Evolutionary conservation across 2,329 filamentous ascomycete species (phyloP), one percentile per base, ranked within the genome.

Genomic region (Epicoccum nigrum): DNA sequence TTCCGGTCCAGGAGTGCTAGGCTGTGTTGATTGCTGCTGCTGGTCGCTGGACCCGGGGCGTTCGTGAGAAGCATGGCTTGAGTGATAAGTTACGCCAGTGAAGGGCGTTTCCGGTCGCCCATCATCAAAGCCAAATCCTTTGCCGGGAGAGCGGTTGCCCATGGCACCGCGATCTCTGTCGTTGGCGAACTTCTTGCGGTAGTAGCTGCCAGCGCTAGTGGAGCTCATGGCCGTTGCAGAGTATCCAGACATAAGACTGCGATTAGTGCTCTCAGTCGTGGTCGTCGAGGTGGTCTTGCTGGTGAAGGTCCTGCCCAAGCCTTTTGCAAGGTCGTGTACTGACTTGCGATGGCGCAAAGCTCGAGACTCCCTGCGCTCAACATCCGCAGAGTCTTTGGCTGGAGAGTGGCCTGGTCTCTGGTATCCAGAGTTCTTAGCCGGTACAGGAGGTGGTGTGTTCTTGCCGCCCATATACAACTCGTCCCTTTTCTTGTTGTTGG

Each of bases 171-270:
- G 83, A 13, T 87, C 81, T 55, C 86, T 62, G 33, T 74, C 73
- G 28, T 66, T 73, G 65, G 80, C 69, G 73, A 77, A 69, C 59
- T 87, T 88, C 66, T 89, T 89, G 55, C 92, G 85, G 23, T 92
- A 92, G 58, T 95, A 85, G 74, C 93, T 97, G 45, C 92, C 94
- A 13, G 94, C 94, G 74, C 94, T 97, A 13, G 94, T 97, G 42
- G 92, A 90, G 71, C 93, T 97, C 74, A 97, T 91, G 11, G 84
- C 93, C 42, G 92, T 87, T 0, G 94, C 94, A 45, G 94, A 97
- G 44, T 85, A 82, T 3, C 93, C 94, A 71, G 93, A 97, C 93
- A 97, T 97, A 34, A 99, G 74, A 65, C 90, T 97, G 63, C 88
- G 85, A 62, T 87, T 86, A 13, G 91, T 97, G 58, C 87, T 90